A percentile compares a stretch with the other conserved stretches of the same genome.
Evolutionary conservation across 805 yeast species (phyloP).

Genomic region (Komagataella ulmi): DNA sequence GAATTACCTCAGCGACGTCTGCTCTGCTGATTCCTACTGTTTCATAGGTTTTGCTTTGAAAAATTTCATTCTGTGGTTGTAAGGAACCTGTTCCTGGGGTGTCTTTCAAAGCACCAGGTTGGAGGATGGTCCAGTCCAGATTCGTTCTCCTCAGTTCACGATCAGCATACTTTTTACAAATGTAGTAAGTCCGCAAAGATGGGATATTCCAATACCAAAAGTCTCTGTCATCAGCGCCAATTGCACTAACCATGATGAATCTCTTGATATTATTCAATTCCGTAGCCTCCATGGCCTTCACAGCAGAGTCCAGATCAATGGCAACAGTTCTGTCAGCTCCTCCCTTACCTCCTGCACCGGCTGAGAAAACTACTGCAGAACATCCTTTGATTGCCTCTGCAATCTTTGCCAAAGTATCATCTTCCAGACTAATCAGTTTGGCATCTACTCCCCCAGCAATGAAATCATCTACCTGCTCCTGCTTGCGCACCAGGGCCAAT

Average conservation of each 20-base stretch:
- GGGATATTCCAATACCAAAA: slow-evolving; percentile 22
- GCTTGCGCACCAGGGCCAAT: slow-evolving; percentile 29
- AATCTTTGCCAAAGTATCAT: slow-evolving; percentile 19
- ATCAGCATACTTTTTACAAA: slow-evolving; percentile 53
- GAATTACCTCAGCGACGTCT: slow-evolving; percentile 40
- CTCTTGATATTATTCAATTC: slow-evolving; percentile 27
- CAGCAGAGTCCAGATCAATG: slow-evolving; percentile 53
- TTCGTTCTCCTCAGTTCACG: slow-evolving; percentile 22
- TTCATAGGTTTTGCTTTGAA: slow-evolving; percentile 5
- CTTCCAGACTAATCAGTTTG: slow-evolving; percentile 23
- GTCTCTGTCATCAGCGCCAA: slow-evolving; percentile 37
- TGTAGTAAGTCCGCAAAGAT: slow-evolving; percentile 31
- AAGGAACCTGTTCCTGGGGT: slow-evolving; percentile 30
- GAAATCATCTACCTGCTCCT: slow-evolving; percentile 29
- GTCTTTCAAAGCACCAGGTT: slow-evolving; percentile 34
- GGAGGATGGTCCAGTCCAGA: slow-evolving; percentile 42
- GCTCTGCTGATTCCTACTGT: slow-evolving; percentile 23
- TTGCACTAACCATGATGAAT: slow-evolving; percentile 41
- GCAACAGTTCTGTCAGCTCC: slow-evolving; percentile 24
- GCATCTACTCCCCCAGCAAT: slow-evolving; percentile 19
- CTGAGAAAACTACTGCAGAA: slow-evolving; percentile 46
- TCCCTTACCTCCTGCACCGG: slow-evolving; percentile 50
- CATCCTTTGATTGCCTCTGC: slow-evolving; percentile 26
- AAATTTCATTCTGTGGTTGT: slow-evolving; percentile 7
- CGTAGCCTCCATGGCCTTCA: slow-evolving; percentile 42